Evolutionary conservation across 2,329 filamentous ascomycete genomes (phyloP).

Genomic region (Trichoderma breve): DNA sequence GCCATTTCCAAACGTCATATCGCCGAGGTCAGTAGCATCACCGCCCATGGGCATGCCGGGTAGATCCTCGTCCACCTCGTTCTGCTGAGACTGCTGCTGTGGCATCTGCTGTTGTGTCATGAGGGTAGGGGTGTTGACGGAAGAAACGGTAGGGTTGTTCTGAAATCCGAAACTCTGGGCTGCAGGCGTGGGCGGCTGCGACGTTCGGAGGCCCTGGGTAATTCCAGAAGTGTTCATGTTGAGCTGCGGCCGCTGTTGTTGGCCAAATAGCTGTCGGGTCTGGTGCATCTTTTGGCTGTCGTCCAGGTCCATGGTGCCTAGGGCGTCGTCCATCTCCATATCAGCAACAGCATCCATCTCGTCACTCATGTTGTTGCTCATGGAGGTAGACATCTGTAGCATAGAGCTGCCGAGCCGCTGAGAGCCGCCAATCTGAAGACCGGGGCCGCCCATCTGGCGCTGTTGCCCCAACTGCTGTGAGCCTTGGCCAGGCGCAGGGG

Average conservation of each 20-base stretch:
- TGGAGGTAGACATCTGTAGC: constrained; percentile 43
- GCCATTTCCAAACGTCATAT: constrained; percentile 51
- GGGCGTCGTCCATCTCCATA: constrained; percentile 93
- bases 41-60: constrained; percentile 61
- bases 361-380: constrained; percentile 43
- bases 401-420: constrained; percentile 29
- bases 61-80: constrained; percentile 71
- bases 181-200: constrained; percentile 81
- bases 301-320: constrained; percentile 63
- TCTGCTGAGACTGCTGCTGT: constrained; percentile 54
- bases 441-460: constrained; percentile 30
- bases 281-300: constrained; percentile 66
- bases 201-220: constrained; percentile 76
- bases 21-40: constrained; percentile 50
- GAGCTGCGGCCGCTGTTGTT: constrained; percentile 65
- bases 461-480: constrained; percentile 37
- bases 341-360: constrained; percentile 86
- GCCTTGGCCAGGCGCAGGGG: constrained; percentile 31
- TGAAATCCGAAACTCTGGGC: constrained; percentile 75
- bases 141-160: constrained; percentile 94
- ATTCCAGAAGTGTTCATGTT: constrained; percentile 77
- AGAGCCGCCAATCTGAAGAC: constrained; percentile 41
- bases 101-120: constrained; percentile 72
- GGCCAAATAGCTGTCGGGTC: constrained; percentile 66
- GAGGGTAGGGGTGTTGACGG: constrained; percentile 91